A percentile compares a stretch with the other conserved stretches of the same genome.
Conservation (phyloP, 2,329 filamentous ascomycete genomes). For the Colletotrichum tropicicola region DNA sequence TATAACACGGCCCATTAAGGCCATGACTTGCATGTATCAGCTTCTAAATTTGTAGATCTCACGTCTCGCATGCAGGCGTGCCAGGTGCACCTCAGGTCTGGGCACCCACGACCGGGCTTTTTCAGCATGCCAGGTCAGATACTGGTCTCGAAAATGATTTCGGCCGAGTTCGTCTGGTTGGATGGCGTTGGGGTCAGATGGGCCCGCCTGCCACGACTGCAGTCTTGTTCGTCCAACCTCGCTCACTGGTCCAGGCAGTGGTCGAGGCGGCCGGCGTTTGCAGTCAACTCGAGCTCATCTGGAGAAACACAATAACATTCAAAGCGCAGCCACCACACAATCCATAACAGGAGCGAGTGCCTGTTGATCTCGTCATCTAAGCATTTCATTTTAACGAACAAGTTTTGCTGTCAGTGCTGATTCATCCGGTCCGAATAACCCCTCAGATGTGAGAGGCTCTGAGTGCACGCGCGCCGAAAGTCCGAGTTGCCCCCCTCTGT, state of each 20-base stretch:
- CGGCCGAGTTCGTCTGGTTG: constrained; percentile 2
- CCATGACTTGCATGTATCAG: constrained; percentile 3
- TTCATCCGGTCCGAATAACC: background rate
- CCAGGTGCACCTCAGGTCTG: background rate
- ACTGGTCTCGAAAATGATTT: background rate
- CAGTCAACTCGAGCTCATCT: background rate
- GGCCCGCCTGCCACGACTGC: background rate
- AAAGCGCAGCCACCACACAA: background rate
- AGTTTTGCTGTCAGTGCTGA: background rate
- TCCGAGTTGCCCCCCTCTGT: background rate
- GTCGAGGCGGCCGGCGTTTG: background rate
- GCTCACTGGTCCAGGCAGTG: background rate
- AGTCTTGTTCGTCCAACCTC: background rate
- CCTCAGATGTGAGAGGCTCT: background rate
- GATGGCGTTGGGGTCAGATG: background rate
- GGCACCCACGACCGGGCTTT: background rate
- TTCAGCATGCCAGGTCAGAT: background rate
- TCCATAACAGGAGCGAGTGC: background rate
- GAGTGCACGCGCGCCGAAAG: background rate
- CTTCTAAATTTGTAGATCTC: background rate
- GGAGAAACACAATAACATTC: background rate
- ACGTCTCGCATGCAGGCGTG: background rate
- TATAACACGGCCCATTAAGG: background rate
- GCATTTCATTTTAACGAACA: background rate
- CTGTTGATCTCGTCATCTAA: background rate